These are phyloP conservation scores for Podaxis sp. DNA, from an alignment of 768 basidiomycete species.

Conservation along the genomic window DNA sequence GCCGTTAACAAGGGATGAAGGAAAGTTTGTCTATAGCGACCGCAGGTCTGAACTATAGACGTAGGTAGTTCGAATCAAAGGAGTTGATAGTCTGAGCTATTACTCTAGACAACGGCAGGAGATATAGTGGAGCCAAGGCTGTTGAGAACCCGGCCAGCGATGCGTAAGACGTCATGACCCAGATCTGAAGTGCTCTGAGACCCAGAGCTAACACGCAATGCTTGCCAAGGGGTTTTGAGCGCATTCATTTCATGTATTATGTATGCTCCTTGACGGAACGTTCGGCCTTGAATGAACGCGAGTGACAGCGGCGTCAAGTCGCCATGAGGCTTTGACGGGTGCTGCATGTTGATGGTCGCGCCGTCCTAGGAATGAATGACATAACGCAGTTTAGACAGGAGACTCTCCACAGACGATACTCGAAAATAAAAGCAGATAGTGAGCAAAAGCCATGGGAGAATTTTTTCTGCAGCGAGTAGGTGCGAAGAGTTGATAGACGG, in stretches of 20 bases:
- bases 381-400: neutral
- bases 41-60: too few species aligned
- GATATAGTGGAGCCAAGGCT: neutral
- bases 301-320: neutral
- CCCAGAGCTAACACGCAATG: neutral
- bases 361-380: neutral
- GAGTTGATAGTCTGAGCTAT: neutral
- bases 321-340: neutral
- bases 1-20: too few species aligned
- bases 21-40: too few species aligned
- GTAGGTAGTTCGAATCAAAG: too few species aligned
- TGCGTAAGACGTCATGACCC: neutral
- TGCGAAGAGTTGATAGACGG: neutral
- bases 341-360: neutral
- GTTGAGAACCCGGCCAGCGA: neutral
- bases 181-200: neutral
- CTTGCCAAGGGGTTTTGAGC: neutral
- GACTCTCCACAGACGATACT: neutral
- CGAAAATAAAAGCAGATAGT: neutral
- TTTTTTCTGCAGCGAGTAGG: neutral
- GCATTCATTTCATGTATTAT: neutral
- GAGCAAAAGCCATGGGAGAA: neutral
- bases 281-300: neutral
- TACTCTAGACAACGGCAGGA: neutral
- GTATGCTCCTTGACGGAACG: neutral